Base-by-base conservation (phyloP, 176 grass and related monocot species). In the Calamus simplicifolius region DNA sequence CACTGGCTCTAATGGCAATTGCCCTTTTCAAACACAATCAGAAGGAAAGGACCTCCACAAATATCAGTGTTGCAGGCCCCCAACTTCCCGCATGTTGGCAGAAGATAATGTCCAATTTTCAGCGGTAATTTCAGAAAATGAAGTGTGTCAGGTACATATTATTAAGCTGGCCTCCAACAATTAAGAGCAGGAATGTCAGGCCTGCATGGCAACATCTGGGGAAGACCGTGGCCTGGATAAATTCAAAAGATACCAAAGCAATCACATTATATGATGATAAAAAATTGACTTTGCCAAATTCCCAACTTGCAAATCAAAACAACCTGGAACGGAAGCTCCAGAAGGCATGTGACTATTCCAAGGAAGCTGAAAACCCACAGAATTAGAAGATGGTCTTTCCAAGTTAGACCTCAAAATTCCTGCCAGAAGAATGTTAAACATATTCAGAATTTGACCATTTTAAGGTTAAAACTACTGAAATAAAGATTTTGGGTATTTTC, bases 161-260 rank as follows among this genome's bases (percentile, higher is more conserved):
- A 43, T 13, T 17, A 82, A 78, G 83, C 77, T 70, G 93, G 88
- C 70, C 93, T 88, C 93, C 93, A 89, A 66, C 84, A 81, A 79
- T 95, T 84, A 67, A 88, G 73, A 62, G 79, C 63, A 60, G 77
- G 71, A 59, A 82, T 78, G 73, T 92, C 88, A 78, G 84, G 80
- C 55, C 82, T 80, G 38, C 70, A 76, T 76, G 81, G 79, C 55
- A 85, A 68, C 84, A 80, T 80, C 59, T 89, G 93, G 66, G 84
- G 69, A 88, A 78, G 62, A 77, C 65, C 63, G 58, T 83, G 80
- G 16, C 75, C 84, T 78, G 62, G 50, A 79, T 75, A 66, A 29
- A 66, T 71, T 73, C 55, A 49, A 64, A 76, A 74, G 74, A 43
- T 43, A 43, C 8, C 7, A 43, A 43, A 43, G 8, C 35, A 43